Percentiles rank a stretch among this genome's conserved stretches.
phyloP scores from a whole-genome alignment of 2,329 filamentous ascomycete genomes.

The Diatrype stigma region DNA sequence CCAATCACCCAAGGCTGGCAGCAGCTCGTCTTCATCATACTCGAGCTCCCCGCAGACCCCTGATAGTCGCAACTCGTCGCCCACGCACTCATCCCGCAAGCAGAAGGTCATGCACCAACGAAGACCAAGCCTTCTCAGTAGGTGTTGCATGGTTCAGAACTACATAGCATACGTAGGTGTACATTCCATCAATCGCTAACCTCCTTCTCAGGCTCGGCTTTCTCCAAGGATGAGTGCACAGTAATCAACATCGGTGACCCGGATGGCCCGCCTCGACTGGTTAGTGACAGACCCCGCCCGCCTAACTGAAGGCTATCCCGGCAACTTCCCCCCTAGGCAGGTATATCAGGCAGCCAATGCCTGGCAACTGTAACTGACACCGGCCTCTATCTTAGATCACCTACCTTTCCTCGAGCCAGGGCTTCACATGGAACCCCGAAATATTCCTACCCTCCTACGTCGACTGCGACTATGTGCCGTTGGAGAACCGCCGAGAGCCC shows the following conservation, averaged over 20 bases:
- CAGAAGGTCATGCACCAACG: conserved; percentile 46
- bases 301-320: neutral
- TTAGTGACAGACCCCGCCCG: conserved; percentile 36
- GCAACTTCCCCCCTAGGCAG: neutral
- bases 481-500: conserved; percentile 72
- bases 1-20: conserved; percentile 40
- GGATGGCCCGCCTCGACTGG: conserved; percentile 68
- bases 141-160: conserved; percentile 22
- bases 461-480: conserved; percentile 68
- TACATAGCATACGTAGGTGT: no score
- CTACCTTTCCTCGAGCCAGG: conserved; percentile 74
- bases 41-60: conserved; percentile 52
- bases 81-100: conserved; percentile 36
- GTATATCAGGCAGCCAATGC: conserved; percentile 1
- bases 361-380: conserved; percentile 15
- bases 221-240: conserved; percentile 73
- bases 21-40: conserved; percentile 52
- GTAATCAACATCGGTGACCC: conserved; percentile 74
- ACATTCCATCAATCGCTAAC: conserved; percentile 20
- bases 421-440: conserved; percentile 81
- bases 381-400: conserved; percentile 54
- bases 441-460: conserved; percentile 78
- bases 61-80: conserved; percentile 34
- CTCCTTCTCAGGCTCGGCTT: conserved; percentile 56
- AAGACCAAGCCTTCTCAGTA: conserved; percentile 61